Evolutionary conservation across 1,284 basidiomycete genomes (phyloP).

Genomic region (Macrocystidia cucumis): DNA sequence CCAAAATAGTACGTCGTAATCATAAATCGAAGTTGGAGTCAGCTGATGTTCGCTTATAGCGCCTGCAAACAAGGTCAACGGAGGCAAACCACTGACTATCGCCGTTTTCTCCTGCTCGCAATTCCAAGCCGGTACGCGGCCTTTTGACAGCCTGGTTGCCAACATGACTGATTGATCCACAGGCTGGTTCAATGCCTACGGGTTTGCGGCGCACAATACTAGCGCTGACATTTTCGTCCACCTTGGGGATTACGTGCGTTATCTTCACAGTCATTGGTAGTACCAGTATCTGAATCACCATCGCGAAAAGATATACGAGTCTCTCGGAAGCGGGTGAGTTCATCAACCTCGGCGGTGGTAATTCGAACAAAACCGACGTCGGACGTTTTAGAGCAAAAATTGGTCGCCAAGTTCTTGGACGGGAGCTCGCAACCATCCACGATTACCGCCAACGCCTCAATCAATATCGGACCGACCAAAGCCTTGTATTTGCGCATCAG

Average conservation of each 20-base stretch:
- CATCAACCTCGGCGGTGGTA: too few species aligned
- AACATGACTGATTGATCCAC: constrained; percentile 4
- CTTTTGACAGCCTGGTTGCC: too few species aligned
- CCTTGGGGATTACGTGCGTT: constrained; percentile 55
- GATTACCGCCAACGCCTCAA: constrained; percentile 57
- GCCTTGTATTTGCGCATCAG: constrained; percentile 42
- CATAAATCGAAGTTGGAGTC: neutral
- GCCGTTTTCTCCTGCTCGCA: constrained; percentile 59
- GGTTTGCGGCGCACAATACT: constrained; percentile 48
- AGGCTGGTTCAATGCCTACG: constrained; percentile 69
- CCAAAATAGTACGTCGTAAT: constrained; percentile 30
- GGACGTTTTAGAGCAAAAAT: constrained; percentile 34
- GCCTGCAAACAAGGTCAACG: constrained; percentile 42
- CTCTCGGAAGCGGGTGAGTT: constrained; percentile 36
- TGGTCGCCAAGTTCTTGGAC: constrained; percentile 38
- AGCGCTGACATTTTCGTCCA: constrained; percentile 55
- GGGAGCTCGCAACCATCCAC: constrained; percentile 52
- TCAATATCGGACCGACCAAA: constrained; percentile 52
- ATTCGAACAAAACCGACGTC: too few species aligned
- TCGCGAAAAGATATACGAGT: constrained; percentile 48
- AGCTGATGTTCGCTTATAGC: constrained; percentile 21
- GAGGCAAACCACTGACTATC: constrained; percentile 44
- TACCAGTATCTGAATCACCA: constrained; percentile 1
- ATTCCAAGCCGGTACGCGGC: constrained; percentile 33
- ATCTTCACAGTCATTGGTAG: neutral